Evolutionary conservation across 768 basidiomycete species (phyloP), one percentile per base, ranked within the genome.

Genomic region (Termitomyces sp.): DNA sequence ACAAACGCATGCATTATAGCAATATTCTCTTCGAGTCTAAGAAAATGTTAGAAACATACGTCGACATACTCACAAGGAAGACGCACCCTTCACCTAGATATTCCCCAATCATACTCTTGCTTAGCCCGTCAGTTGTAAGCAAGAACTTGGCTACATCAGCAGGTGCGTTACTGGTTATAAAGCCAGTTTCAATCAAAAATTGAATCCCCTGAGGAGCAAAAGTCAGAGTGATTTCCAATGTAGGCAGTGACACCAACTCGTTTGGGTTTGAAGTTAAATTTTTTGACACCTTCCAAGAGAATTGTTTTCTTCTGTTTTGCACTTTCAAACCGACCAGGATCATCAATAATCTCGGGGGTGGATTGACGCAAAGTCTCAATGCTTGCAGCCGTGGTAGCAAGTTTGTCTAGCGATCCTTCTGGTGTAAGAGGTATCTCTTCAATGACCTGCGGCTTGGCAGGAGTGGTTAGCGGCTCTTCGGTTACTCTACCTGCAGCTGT

Each of bases 221-320:
- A 3, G 24, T 57, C 33, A 63, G 55, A 49, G 4, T 3, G 36
- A 30, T 55, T 27, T 45, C 44, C 46, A 36, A 55, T 59, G 22
- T 7, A 12, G 18, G 9, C 20, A 37, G 33, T 39, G 36, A 20
- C 30, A 69, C 87, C 48, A 67, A 95, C 95, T 65, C 87, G 84
- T 74, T 98, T 98, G n/a, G 96, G 95, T 74, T 97, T 98, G 79
- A 89, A 94, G 70, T 98, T 98, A 74, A 99, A 99, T 73, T 93
- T 94, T 72, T 90, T 95, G 73, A 98, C 91, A 30, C 97, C 97
- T 69, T 98, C 96, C 41, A 95, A 75, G 31, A 98, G 72, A 0
- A 90, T 95, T 36, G 93, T 98, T 76, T 99, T 99, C 75, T 92
- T 89, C 75, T 94, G 91, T 71, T 97, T 98, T 12, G 95, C 97